Evolutionary conservation across 495 filamentous ascomycete species (phyloP).

Genomic region (Neurospora hispaniola): DNA sequence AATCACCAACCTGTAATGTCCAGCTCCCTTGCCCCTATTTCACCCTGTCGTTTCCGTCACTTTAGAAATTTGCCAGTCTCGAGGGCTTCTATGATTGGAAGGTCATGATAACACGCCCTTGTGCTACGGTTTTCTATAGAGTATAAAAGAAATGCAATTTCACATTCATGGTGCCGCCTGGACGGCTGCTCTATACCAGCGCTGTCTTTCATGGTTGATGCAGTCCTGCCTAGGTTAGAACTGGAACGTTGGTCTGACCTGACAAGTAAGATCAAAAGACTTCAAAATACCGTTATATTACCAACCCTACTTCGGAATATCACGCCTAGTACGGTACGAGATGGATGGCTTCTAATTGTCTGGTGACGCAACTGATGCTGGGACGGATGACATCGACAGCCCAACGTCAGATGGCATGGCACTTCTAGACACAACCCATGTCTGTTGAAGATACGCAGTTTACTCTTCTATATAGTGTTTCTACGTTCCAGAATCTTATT

Average conservation of each 20-base stretch:
- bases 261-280: neutral
- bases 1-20: rapidly evolving
- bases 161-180: neutral
- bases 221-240: neutral
- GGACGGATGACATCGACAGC: neutral
- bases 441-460: neutral
- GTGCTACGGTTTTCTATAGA: rapidly evolving
- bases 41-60: neutral
- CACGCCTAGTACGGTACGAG: neutral
- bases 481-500: neutral
- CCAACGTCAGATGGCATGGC: neutral
- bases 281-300: neutral
- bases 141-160: neutral
- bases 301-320: neutral
- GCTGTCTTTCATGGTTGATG: neutral
- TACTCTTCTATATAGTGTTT: neutral
- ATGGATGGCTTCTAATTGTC: neutral
- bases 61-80: neutral
- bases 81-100: neutral
- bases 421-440: neutral
- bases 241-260: neutral
- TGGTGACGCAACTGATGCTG: neutral
- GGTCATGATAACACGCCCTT: neutral
- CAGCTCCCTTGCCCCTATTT: rapidly evolving
- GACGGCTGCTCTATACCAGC: neutral